Base-by-base conservation (phyloP, 805 yeast species). In the Lipomyces lipofer region DNA sequence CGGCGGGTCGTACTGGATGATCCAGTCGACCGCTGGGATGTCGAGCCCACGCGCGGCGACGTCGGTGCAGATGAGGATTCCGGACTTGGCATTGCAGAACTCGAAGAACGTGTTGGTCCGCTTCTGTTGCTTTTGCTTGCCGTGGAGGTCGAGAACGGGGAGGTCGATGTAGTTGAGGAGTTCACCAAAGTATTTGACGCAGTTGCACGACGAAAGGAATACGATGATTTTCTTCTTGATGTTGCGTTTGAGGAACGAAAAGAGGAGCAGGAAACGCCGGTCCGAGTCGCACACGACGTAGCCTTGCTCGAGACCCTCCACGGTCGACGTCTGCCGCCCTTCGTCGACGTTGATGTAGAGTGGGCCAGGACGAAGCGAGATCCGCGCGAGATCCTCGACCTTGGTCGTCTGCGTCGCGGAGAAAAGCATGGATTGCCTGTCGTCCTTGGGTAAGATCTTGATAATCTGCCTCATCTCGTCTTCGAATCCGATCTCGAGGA, bases 371-470 rank as follows among this genome's bases (percentile, higher is more conserved):
- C 95, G 84, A 66, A 95, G 78, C 2, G 99, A 92, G 49, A 94
- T 92, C 73, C 99, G 82, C 13, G 99, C 99, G 67, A 94, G 78
- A 75, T 94, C 99, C 72, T 94, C 98, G 61, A 94, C 99, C 74
- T 95, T 94, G 38, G 98, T 94, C 28, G 99, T 94, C 73, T 94
- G 99, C 1, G 99, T 94, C 45, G 99, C 99, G n/a, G 98, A 92
- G 69, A 94, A 94, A 60, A 94, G 75, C 98, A 94, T 92, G 38
- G 96, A 80, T 72, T 94, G 99, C 73, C 99, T 85, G 62, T 86
- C 91, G 5, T 60, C 64, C 58, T 82, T 86, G 43, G 99, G 99
- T 66, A 94, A 76, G 60, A 95, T 88, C 72, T 85, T 88, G 67
- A 94, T 88, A 68, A 94, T 94, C 73, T 94, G 98, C 71, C 81